Conservation (phyloP, 768 basidiomycete species). For the Macrolepiota dolichaula region DNA sequence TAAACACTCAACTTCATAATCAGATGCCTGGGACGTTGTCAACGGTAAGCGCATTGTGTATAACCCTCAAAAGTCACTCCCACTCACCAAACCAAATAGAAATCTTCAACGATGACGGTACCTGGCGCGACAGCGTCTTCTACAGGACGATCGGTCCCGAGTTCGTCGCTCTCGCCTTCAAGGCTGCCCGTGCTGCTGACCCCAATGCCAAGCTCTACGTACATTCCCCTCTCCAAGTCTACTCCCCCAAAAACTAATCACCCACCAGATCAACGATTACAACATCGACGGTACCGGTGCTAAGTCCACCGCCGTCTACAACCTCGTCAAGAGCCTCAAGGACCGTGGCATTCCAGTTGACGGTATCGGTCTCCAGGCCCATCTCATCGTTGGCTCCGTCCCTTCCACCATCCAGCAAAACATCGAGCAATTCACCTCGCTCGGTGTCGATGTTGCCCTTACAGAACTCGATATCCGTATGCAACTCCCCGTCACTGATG, state of each 20-base stretch:
- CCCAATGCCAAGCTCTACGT: conserved; percentile 56
- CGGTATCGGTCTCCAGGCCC: conserved; percentile 55
- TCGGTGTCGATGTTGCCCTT: conserved; percentile 61
- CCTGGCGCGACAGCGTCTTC: conserved; percentile 51
- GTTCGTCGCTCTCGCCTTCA: too few relatives aligned
- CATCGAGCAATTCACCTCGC: conserved; percentile 46
- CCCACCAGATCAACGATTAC: conserved; percentile 37
- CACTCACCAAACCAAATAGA: conserved; percentile 22
- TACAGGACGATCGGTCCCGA: conserved; percentile 47
- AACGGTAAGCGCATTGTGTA: conserved; percentile 29
- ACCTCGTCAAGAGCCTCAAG: conserved; percentile 44
- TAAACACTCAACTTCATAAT: not conserved
- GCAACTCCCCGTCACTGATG: conserved; percentile 46
- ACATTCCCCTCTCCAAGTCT: conserved; percentile 9
- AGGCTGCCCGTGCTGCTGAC: conserved; percentile 51
- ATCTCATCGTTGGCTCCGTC: conserved; percentile 53
- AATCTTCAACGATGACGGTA: conserved; percentile 59
- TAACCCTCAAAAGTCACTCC: not conserved
- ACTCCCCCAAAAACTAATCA: not conserved
- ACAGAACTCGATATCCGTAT: conserved; percentile 65
- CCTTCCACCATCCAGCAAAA: conserved; percentile 44
- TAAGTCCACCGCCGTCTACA: conserved; percentile 53
- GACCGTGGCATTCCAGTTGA: conserved; percentile 45
- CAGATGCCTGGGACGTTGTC: conserved; percentile 49
- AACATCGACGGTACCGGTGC: conserved; percentile 40